phyloP scores from a whole-genome alignment of 495 filamentous ascomycete genomes.

The Tetracladium marchalianum region DNA sequence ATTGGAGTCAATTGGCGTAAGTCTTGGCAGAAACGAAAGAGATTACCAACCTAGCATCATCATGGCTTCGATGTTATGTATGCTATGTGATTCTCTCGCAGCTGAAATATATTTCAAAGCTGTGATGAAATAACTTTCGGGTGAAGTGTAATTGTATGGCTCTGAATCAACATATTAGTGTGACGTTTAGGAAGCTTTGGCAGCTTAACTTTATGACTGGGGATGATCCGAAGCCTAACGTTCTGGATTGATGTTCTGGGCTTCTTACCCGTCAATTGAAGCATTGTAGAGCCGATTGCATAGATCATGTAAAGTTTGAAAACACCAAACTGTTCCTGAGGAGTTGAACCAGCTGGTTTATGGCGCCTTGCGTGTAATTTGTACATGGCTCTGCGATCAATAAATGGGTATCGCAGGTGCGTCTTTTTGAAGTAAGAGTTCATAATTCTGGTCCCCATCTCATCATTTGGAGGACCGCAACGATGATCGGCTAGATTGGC shows the following conservation, averaged over 20 bases:
- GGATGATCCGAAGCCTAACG: too few relatives aligned
- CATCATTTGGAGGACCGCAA: slow-evolving; percentile 38
- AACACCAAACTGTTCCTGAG: slow-evolving; percentile 34
- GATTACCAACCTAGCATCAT: slow-evolving; percentile 23
- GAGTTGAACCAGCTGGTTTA: slow-evolving; percentile 29
- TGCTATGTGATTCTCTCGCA: slow-evolving; percentile 38
- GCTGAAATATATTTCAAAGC: slow-evolving; percentile 41
- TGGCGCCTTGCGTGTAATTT: slow-evolving; percentile 35
- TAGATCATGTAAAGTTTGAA: slow-evolving; percentile 45
- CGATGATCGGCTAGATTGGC: slow-evolving; percentile 32
- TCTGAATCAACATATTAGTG: slow-evolving; percentile 11
- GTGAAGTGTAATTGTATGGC: slow-evolving; percentile 33
- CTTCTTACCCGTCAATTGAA: slow-evolving; percentile 28
- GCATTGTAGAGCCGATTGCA: slow-evolving; percentile 40
- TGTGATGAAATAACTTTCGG: slow-evolving; percentile 39
- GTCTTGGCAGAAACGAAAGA: too few relatives aligned
- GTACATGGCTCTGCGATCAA: slow-evolving; percentile 34
- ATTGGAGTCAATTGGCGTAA: too few relatives aligned
- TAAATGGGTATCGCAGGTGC: slow-evolving; percentile 40
- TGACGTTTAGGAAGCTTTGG: too few relatives aligned
- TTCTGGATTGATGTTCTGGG: too few relatives aligned
- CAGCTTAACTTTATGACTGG: too few relatives aligned
- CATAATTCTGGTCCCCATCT: slow-evolving; percentile 35
- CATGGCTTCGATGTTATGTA: slow-evolving; percentile 48
- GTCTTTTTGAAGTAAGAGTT: slow-evolving; percentile 35